phyloP scores from a whole-genome alignment of 2,329 filamentous ascomycete species.

The Torrubiella hemipterigena region DNA sequence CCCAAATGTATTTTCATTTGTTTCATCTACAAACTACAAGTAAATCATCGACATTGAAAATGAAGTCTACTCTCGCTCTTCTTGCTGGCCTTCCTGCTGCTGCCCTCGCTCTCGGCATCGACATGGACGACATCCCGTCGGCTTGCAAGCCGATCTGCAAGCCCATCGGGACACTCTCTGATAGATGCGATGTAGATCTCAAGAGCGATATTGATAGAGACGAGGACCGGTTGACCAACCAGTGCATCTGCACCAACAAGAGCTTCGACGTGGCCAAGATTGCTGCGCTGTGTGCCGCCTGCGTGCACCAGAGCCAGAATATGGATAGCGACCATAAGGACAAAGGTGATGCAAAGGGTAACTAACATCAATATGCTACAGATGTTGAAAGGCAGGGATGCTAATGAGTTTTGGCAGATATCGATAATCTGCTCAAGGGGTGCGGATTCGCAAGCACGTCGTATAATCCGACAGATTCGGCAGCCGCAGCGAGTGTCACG shows the following conservation, averaged over 20 bases:
- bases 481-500: constrained; percentile 17
- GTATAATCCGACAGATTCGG: constrained; percentile 15
- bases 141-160: constrained; percentile 22
- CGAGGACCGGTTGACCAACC: constrained; percentile 22
- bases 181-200: constrained; percentile 21
- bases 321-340: constrained; percentile 7
- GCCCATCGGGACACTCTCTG: constrained; percentile 21
- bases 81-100: no score
- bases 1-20: no score
- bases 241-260: constrained; percentile 28
- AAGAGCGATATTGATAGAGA: constrained; percentile 16
- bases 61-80: no score
- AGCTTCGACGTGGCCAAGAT: constrained; percentile 25
- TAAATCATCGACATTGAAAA: no score
- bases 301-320: constrained; percentile 20
- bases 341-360: constrained; percentile 9
- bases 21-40: no score
- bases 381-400: not conserved
- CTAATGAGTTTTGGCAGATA: constrained; percentile 15
- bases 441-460: constrained; percentile 21
- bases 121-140: constrained; percentile 19
- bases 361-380: constrained; percentile 4
- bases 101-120: no score
- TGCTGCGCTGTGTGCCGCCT: constrained; percentile 23
- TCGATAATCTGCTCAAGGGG: constrained; percentile 19